phyloP scores from a whole-genome alignment of 1,139 yeast species.

The Magnusiomyces suaveolens region DNA sequence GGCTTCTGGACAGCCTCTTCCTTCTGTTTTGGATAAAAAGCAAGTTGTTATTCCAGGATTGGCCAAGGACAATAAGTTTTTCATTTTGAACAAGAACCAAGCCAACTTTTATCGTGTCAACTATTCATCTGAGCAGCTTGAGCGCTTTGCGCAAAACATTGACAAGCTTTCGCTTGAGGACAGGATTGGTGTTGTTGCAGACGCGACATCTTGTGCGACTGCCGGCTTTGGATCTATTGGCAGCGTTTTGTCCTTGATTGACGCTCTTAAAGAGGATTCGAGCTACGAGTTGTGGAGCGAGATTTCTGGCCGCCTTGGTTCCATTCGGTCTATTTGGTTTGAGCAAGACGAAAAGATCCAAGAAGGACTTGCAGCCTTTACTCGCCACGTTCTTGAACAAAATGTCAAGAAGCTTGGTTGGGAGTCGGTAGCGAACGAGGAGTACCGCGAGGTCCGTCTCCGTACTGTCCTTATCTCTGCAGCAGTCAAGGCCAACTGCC shows the following conservation, averaged over 20 bases:
- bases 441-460: constrained; percentile 43
- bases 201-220: constrained; percentile 45
- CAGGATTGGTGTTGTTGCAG: constrained; percentile 59
- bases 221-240: constrained; percentile 49
- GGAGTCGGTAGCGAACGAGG: constrained; percentile 30
- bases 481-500: constrained; percentile 45
- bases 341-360: constrained; percentile 36
- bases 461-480: constrained; percentile 43
- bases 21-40: constrained; percentile 18
- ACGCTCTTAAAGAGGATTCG: constrained; percentile 40
- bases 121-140: constrained; percentile 44
- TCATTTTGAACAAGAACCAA: constrained; percentile 54
- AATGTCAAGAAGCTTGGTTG: constrained; percentile 36
- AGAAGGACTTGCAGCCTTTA: constrained; percentile 37
- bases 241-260: constrained; percentile 41
- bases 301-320: constrained; percentile 39
- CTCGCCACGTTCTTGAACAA: constrained; percentile 38
- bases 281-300: constrained; percentile 60
- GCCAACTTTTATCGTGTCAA: constrained; percentile 59
- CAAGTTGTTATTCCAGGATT: constrained; percentile 24
- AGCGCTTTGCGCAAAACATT: constrained; percentile 32
- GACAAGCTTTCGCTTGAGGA: constrained; percentile 46
- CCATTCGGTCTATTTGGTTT: constrained; percentile 41
- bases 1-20: constrained; percentile 9
- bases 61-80: constrained; percentile 36